These are phyloP conservation scores for Grosmannia clavigera DNA, from an alignment of 2,329 filamentous ascomycete species.

Conservation along the genomic window DNA sequence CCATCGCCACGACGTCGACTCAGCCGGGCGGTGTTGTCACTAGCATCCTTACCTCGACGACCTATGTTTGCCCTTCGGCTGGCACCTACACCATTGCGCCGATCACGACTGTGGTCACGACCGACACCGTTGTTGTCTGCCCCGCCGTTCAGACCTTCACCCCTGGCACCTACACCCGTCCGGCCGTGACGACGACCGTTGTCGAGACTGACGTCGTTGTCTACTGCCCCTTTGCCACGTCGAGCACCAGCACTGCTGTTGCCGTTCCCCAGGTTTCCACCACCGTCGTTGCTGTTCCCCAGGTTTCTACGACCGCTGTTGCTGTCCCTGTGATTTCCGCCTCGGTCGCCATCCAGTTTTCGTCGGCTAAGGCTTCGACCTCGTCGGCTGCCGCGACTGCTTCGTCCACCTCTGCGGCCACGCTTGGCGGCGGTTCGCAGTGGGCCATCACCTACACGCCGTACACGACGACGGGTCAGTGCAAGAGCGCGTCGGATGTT, in stretches of 20 bases:
- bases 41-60: conserved; percentile 52
- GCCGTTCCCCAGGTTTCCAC: too few relatives aligned
- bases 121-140: too few relatives aligned
- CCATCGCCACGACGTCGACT: conserved; percentile 53
- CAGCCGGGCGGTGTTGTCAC: conserved; percentile 44
- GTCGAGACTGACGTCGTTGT: too few relatives aligned
- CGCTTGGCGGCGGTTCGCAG: conserved; percentile 34
- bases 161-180: too few relatives aligned
- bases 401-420: conserved; percentile 6
- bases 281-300: too few relatives aligned
- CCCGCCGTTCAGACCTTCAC: too few relatives aligned
- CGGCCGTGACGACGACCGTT: too few relatives aligned
- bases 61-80: conserved; percentile 37
- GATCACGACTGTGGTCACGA: conserved; percentile 29
- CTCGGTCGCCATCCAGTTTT: conserved; percentile 14
- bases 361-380: conserved; percentile 14
- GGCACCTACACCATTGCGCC: conserved; percentile 68
- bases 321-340: not conserved
- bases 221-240: too few relatives aligned
- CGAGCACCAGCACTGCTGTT: too few relatives aligned
- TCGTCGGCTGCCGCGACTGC: conserved; percentile 14
- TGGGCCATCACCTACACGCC: conserved; percentile 75
- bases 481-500: conserved; percentile 52
- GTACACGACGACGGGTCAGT: conserved; percentile 46
- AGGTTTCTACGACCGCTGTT: not conserved